These are phyloP conservation scores for Mycena pura DNA, from an alignment of 768 basidiomycete genomes.

Conservation along the genomic window DNA sequence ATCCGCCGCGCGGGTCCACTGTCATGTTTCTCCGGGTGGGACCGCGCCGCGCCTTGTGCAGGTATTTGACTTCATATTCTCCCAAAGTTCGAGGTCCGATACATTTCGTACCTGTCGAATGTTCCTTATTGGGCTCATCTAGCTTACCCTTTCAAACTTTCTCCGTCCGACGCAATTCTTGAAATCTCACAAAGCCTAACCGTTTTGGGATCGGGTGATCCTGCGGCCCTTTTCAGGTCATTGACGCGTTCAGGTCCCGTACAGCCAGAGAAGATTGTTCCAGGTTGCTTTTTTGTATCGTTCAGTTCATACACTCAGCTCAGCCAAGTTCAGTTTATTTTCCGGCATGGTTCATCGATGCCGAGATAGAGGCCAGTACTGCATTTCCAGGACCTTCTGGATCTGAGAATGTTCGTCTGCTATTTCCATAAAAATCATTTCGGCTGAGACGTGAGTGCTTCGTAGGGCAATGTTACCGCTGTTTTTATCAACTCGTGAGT, in stretches of 20 bases:
- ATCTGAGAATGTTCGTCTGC: slow-evolving; percentile 31
- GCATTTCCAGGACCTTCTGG: slow-evolving; percentile 27
- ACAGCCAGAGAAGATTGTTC: slow-evolving; percentile 11
- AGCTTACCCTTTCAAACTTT: slow-evolving; percentile 21
- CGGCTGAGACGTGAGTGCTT: neutral
- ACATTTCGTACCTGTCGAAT: neutral
- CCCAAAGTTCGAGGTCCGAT: slow-evolving; percentile 23
- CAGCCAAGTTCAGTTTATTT: too few relatives aligned
- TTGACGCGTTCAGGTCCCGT: neutral
- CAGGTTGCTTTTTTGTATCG: slow-evolving; percentile 41
- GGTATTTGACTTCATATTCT: slow-evolving; percentile 7
- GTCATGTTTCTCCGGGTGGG: too few relatives aligned
- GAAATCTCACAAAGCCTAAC: neutral
- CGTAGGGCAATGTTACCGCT: slow-evolving; percentile 40
- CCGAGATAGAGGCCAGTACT: slow-evolving; percentile 52
- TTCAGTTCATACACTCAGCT: slow-evolving; percentile 50
- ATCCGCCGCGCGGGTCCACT: too few relatives aligned
- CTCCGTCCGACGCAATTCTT: neutral
- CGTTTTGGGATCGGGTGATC: too few relatives aligned
- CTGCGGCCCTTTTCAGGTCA: neutral
- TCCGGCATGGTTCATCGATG: slow-evolving; percentile 68
- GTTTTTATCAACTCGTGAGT: slow-evolving; percentile 57
- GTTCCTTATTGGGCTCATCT: neutral
- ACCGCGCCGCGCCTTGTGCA: neutral
- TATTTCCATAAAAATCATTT: neutral